phyloP scores from a whole-genome alignment of 257 asterid species.

The Solanum dulcamara region DNA sequence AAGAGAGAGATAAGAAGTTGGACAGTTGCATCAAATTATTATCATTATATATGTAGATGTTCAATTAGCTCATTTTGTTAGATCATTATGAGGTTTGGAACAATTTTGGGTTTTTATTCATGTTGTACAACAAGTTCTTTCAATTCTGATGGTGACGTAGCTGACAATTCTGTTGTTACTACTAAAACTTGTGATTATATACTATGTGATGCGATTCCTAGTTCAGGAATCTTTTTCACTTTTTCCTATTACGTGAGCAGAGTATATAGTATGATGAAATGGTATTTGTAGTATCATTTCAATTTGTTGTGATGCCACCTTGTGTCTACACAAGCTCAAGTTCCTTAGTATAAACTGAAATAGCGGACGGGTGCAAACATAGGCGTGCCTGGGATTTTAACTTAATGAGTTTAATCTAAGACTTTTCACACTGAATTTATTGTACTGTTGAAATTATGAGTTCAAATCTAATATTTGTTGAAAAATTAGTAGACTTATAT shows the following conservation, averaged over 20 bases:
- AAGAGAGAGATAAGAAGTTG: neutral
- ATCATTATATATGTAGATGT: neutral
- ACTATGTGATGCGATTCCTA: neutral
- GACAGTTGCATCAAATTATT: neutral
- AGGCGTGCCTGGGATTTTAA: neutral
- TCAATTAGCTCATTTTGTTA: constrained; percentile 1
- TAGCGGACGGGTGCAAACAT: neutral
- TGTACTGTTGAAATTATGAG: too few relatives aligned
- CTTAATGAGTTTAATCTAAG: neutral
- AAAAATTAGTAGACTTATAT: too few relatives aligned
- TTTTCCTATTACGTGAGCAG: neutral
- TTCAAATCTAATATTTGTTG: too few relatives aligned
- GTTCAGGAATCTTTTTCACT: neutral
- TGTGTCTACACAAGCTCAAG: neutral
- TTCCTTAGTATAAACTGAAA: neutral
- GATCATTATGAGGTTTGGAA: neutral
- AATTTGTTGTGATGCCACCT: neutral
- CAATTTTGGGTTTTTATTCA: neutral
- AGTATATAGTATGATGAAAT: neutral
- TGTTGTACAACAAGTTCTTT: neutral
- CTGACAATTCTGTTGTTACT: neutral
- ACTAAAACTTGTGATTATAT: neutral
- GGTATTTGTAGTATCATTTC: neutral
- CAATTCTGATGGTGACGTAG: neutral
- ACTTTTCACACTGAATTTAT: too few relatives aligned